A percentile compares a stretch with the other conserved stretches of the same genome.
Evolutionary conservation across 2,329 filamentous ascomycete genomes (phyloP).

Genomic region (Xylariaceae sp.): DNA sequence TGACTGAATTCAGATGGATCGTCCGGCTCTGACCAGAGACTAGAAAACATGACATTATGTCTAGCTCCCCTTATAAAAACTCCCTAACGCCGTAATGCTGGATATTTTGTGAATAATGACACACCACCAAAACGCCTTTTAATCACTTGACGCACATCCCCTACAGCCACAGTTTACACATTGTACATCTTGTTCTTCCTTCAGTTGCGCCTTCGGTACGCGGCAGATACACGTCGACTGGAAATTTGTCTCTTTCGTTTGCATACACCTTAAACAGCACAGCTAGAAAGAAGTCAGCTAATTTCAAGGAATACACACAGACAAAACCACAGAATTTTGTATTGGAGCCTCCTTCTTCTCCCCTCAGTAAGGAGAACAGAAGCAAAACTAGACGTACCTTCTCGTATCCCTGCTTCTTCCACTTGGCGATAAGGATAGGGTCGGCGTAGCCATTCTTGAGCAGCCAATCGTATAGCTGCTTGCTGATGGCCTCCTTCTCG

Average conservation of each 20-base stretch:
- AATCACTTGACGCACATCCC: slow-evolving; percentile 88
- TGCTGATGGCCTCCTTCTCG: slow-evolving; percentile 94
- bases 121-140: slow-evolving; percentile 31
- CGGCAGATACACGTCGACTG: slow-evolving; percentile 97
- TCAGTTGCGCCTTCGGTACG: slow-evolving; percentile 86
- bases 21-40: neutral
- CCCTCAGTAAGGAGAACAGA: neutral
- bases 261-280: slow-evolving; percentile 93
- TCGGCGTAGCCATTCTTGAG: slow-evolving; percentile 97
- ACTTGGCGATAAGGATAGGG: slow-evolving; percentile 95
- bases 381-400: slow-evolving; percentile 66
- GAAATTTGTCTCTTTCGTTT: slow-evolving; percentile 99
- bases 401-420: slow-evolving; percentile 99
- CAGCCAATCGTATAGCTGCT: slow-evolving; percentile 91
- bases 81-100: slow-evolving; percentile 36
- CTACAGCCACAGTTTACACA: slow-evolving; percentile 95
- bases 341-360: neutral
- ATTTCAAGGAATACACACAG: neutral
- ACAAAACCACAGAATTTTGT: neutral
- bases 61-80: slow-evolving; percentile 5
- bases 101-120: slow-evolving; percentile 25
- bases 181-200: slow-evolving; percentile 88
- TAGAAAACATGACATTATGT: neutral
- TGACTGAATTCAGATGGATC: neutral
- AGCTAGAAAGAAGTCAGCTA: slow-evolving; percentile 60